Evolutionary conservation across 1,284 basidiomycete species (phyloP), one percentile per base, ranked within the genome.

Genomic region (Cutaneotrichosporon curvatum): DNA sequence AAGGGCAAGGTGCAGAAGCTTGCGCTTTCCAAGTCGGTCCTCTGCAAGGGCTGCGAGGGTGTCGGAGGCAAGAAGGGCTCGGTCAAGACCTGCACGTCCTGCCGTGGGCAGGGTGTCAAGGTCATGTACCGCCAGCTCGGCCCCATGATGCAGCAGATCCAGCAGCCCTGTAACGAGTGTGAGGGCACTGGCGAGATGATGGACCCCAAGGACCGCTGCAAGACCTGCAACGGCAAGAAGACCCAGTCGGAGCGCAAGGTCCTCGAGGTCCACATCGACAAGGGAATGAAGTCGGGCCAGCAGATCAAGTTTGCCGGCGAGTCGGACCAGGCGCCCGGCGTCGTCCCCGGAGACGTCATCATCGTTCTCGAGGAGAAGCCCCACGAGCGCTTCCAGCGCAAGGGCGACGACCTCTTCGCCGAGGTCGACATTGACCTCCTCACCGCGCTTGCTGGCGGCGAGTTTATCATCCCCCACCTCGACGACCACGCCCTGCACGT

Each of bases 101-200:
- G 95, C 76, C 79, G 77, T 62, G 95, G 95, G 58, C 87, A 90
- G 61, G 95, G 95, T 69, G 75, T 95, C 75, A 88, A 85, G 72
- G 75, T 97, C 62, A 88, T 85, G 48, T 76, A 97, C 51, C 86
- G 95, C 53, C 94, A 97, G 73, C 63, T 73, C 80, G 95, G 95
- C 31, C 95, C 95, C 15, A 99, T 99, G 95, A 90, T 99, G 61
- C 95, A 99, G 75, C 95, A 99, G 74, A 88, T 98, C 63, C 95
- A 98, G 71, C 87, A 90, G 57, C 79, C 83, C 42, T 99, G 95
- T 75, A 82, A 85, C 65, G 92, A 96, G 28, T 99, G 95, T 72
- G 79, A 78, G 44, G 95, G 89, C 28, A 80, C 81, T 19, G 95
- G 95, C 57, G 94, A 98, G 74, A 79, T 88, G 62, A 95, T 98